A percentile compares a stretch with the other conserved stretches of the same genome.
Evolutionary conservation across 495 filamentous ascomycete species (phyloP).

Genomic region (Lindgomyces ingoldianus): DNA sequence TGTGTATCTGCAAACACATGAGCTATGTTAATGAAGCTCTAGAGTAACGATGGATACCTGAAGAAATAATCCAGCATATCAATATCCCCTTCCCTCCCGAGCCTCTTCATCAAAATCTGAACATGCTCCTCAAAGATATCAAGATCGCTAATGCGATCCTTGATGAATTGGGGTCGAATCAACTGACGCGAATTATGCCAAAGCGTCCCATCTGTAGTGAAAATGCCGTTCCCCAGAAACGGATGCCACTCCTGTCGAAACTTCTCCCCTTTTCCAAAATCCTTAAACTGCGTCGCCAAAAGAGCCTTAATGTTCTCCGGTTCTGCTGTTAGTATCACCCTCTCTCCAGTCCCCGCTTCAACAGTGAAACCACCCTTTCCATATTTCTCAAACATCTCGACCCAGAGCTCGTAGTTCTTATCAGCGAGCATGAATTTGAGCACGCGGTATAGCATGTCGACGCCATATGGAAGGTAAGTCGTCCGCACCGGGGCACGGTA

Average conservation of each 20-base stretch:
- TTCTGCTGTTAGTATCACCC: conserved; percentile 55
- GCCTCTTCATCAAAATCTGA: conserved; percentile 46
- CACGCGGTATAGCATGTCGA: conserved; percentile 61
- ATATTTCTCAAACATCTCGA: conserved; percentile 49
- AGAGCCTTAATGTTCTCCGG: conserved; percentile 61
- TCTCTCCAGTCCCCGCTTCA: conserved; percentile 51
- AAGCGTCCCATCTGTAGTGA: conserved; percentile 57
- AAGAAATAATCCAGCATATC: conserved; percentile 58
- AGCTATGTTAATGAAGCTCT: background rate
- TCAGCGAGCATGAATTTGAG: conserved; percentile 54
- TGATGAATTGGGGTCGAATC: conserved; percentile 61
- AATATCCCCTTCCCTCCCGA: conserved; percentile 50
- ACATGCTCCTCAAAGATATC: conserved; percentile 57
- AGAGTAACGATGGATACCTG: conserved; percentile 21
- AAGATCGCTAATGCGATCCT: conserved; percentile 53
- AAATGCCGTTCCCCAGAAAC: conserved; percentile 61
- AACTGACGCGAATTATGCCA: conserved; percentile 57
- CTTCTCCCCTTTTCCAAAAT: conserved; percentile 57
- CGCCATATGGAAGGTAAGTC: conserved; percentile 47
- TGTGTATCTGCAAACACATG: conserved; percentile 41
- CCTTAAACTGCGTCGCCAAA: conserved; percentile 56
- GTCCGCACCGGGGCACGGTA: conserved; percentile 34
- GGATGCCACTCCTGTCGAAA: conserved; percentile 56
- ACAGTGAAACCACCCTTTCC: conserved; percentile 53
- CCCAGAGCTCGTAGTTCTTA: conserved; percentile 63